Conservation (phyloP, 1,284 basidiomycete genomes). For the Trichosporon coremiiforme region DNA sequence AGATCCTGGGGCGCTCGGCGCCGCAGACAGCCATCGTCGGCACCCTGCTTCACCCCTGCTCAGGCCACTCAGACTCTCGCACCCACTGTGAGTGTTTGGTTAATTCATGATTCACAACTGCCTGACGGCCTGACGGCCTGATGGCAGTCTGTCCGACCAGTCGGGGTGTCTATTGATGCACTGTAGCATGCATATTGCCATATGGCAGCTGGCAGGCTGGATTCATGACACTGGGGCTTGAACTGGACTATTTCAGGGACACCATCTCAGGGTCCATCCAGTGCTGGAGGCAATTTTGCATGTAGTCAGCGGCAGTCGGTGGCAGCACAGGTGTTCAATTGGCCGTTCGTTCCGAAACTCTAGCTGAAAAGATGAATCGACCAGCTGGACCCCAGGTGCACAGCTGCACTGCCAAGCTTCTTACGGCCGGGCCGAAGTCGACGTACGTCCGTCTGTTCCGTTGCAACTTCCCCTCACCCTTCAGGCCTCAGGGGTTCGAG, state of each 20-base stretch:
- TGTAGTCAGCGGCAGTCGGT: not conserved
- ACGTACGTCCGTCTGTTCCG: not conserved
- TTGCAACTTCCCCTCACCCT: not conserved
- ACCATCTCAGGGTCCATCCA: not conserved
- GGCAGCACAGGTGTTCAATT: not conserved
- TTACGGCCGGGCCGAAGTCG: not conserved
- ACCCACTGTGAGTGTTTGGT: not conserved
- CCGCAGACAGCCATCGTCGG: not conserved
- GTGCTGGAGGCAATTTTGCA: not conserved
- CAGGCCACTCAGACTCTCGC: not conserved
- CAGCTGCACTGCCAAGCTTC: not conserved
- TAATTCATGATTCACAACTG: not conserved
- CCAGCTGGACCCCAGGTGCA: not conserved
- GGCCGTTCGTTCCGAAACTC: not conserved
- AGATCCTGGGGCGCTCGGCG: slow-evolving; percentile 1
- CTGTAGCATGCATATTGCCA: not conserved
- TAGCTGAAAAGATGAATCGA: not conserved
- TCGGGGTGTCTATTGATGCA: not conserved
- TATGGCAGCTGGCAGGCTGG: no score
- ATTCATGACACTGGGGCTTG: not conserved
- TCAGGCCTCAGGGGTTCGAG: not conserved
- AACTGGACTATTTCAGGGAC: not conserved
- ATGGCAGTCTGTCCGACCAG: not conserved
- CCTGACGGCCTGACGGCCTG: no score
- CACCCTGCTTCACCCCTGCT: no score